A percentile compares a stretch with the other conserved stretches of the same genome.
phyloP scores from a whole-genome alignment of 73 alveolate genomes.

The Tetrahymena borealis region DNA sequence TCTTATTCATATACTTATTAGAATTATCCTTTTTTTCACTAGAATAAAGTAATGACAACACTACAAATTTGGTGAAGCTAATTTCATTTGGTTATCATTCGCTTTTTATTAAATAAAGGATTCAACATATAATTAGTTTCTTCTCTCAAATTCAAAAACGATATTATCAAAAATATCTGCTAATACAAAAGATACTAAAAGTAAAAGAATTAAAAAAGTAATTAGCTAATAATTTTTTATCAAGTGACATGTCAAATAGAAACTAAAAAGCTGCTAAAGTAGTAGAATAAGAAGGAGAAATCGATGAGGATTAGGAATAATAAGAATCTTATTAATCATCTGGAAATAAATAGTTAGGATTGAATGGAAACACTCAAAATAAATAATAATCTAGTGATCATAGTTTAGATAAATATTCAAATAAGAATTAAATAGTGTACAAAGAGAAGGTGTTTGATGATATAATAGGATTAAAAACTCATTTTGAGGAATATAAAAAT shows the following conservation, averaged over 20 bases:
- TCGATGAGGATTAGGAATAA: background rate
- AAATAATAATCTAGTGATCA: background rate
- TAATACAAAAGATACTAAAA: background rate
- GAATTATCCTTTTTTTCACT: too few relatives aligned
- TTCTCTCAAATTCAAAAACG: background rate
- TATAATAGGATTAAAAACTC: background rate
- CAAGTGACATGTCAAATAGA: background rate
- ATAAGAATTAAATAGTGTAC: background rate
- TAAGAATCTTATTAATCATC: background rate
- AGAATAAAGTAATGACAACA: too few relatives aligned
- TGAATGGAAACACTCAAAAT: background rate
- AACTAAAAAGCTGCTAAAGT: background rate
- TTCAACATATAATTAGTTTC: too few relatives aligned
- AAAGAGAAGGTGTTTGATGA: background rate
- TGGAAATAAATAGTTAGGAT: background rate
- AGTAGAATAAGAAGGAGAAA: background rate
- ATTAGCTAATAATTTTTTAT: background rate
- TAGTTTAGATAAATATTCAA: background rate
- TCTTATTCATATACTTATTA: too few relatives aligned
- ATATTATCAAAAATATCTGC: background rate
- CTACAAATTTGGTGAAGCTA: too few relatives aligned
- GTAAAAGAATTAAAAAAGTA: background rate
- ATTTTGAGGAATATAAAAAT: background rate
- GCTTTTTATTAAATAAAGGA: too few relatives aligned
- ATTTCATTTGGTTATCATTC: too few relatives aligned